These are phyloP conservation scores for Prunus mongolica DNA, from an alignment of 306 rosid genomes.

Conservation along the genomic window DNA sequence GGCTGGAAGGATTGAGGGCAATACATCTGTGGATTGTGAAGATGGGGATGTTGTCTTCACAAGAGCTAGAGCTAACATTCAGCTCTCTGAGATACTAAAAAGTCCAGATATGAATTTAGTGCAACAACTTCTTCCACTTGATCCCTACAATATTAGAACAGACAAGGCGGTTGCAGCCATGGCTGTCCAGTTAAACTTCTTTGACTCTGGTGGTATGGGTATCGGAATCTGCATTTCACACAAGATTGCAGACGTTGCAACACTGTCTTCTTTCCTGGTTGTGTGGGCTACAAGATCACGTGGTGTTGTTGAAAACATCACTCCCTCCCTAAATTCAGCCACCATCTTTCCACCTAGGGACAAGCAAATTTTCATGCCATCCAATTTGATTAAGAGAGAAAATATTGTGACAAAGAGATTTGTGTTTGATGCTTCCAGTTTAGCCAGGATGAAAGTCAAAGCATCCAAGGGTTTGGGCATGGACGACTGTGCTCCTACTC, in stretches of 20 bases:
- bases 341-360: conserved; percentile 5
- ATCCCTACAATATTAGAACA: conserved; percentile 6
- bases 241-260: conserved; percentile 10
- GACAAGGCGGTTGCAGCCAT: not conserved
- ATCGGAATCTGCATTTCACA: conserved; percentile 16
- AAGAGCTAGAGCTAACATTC: conserved; percentile 3
- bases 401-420: conserved; percentile 9
- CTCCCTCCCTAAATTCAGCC: conserved; percentile 5
- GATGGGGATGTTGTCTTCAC: not conserved
- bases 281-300: conserved; percentile 3
- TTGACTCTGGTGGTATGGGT: conserved; percentile 13
- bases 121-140: conserved; percentile 16
- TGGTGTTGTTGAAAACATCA: not conserved
- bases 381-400: not conserved
- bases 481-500: not conserved
- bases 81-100: conserved; percentile 2
- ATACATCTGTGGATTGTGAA: not conserved
- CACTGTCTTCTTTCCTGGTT: conserved; percentile 8
- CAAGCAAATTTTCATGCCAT: not conserved
- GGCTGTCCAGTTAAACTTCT: conserved; percentile 1
- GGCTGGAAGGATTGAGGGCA: conserved; percentile 16
- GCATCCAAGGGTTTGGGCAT: not conserved
- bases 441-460: conserved; percentile 17
- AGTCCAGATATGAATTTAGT: not conserved
- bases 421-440: not conserved